phyloP scores from a whole-genome alignment of 2,329 filamentous ascomycete species.

The Neocucurbitaria cava region DNA sequence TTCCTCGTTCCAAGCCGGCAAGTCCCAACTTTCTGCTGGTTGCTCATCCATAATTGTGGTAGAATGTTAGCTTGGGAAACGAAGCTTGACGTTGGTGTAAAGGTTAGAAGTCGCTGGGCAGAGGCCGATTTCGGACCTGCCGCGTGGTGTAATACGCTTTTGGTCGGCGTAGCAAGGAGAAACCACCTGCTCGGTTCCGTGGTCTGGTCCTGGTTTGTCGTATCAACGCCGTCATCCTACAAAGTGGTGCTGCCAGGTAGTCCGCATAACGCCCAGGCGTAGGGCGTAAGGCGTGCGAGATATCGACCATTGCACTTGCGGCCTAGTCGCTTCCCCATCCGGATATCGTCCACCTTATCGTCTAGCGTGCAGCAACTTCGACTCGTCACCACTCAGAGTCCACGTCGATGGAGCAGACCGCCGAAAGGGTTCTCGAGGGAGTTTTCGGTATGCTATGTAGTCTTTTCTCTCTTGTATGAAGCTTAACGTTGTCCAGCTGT shows the following conservation, averaged over 20 bases:
- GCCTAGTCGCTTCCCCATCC: background rate
- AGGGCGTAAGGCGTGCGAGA: constrained; percentile 14
- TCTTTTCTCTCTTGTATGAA: background rate
- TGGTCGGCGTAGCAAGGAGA: background rate
- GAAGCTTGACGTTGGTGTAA: background rate
- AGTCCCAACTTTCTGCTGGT: constrained; percentile 3
- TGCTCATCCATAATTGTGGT: constrained; percentile 8
- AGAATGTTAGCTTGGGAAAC: background rate
- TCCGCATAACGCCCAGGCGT: background rate
- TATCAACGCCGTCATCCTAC: background rate
- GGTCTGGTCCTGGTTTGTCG: background rate
- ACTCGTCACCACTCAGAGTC: background rate
- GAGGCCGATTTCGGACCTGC: background rate
- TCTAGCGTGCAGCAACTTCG: background rate
- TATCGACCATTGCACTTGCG: background rate
- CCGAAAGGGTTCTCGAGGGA: constrained; percentile 23
- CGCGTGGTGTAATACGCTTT: background rate
- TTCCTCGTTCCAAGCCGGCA: constrained; percentile 4
- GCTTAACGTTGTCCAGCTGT: constrained; percentile 20
- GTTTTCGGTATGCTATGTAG: constrained; percentile 26
- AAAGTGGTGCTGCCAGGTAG: background rate
- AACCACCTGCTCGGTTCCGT: background rate
- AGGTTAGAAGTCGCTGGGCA: background rate
- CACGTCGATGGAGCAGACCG: background rate
- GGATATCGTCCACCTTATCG: background rate